Percentiles rank a stretch among this genome's conserved stretches.
Conservation (phyloP, 2,329 filamentous ascomycete genomes). For the Trichoderma aggressivum region DNA sequence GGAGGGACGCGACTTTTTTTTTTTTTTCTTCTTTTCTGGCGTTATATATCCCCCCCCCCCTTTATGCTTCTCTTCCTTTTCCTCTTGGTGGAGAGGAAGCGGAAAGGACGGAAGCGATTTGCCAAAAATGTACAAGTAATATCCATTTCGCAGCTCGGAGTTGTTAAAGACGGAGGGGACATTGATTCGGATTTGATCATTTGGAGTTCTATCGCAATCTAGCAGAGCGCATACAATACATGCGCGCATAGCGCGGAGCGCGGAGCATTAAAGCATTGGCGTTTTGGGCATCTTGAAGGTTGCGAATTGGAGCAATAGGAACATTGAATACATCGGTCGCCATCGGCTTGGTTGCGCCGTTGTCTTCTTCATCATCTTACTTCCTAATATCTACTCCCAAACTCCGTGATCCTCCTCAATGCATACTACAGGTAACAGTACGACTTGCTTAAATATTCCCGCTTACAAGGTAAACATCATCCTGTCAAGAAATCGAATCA, state of each 20-base stretch:
- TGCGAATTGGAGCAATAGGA: neutral
- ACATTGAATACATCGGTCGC: neutral
- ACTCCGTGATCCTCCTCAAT: neutral
- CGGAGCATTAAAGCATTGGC: constrained; percentile 1
- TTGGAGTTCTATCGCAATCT: neutral
- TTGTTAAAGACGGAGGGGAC: neutral
- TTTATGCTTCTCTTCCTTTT: neutral
- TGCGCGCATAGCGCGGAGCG: neutral
- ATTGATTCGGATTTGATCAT: neutral
- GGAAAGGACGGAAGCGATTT: neutral
- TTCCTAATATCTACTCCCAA: neutral
- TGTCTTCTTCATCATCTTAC: neutral
- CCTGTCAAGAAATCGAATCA: neutral
- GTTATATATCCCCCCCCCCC: too few relatives aligned
- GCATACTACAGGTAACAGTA: neutral
- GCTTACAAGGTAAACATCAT: neutral
- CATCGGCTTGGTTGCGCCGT: neutral
- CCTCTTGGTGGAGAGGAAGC: too few relatives aligned
- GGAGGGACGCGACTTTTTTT: neutral
- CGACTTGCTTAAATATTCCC: neutral
- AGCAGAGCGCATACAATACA: neutral
- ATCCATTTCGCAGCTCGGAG: neutral
- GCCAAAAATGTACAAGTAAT: neutral
- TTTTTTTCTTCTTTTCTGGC: neutral
- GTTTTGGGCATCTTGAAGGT: constrained; percentile 12